phyloP scores from a whole-genome alignment of 148 eudicot genomes.

The Chenopodium formosanum region DNA sequence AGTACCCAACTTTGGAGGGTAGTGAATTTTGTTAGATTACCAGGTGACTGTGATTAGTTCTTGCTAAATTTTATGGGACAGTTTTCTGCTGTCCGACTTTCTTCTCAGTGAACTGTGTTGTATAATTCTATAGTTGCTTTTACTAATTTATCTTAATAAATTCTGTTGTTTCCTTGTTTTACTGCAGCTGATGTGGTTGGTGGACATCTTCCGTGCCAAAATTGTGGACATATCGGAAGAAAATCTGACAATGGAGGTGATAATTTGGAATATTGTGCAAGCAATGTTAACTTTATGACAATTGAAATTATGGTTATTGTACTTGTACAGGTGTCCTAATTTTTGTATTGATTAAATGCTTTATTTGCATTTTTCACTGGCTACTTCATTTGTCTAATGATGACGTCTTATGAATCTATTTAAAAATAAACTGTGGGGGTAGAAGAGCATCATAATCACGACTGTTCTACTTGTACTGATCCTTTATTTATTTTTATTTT shows the following conservation, averaged over 20 bases:
- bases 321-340: neutral
- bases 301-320: neutral
- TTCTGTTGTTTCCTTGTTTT: neutral
- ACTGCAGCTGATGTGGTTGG: slow-evolving; percentile 65
- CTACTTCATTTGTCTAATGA: neutral
- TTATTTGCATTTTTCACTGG: neutral
- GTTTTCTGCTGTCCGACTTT: neutral
- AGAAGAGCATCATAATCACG: neutral
- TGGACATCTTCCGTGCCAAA: slow-evolving; percentile 65
- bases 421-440: neutral
- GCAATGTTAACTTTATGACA: neutral
- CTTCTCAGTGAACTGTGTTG: neutral
- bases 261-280: neutral
- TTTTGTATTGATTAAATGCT: neutral
- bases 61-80: neutral
- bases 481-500: too few species aligned
- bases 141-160: neutral
- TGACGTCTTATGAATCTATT: neutral
- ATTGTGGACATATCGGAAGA: slow-evolving; percentile 63
- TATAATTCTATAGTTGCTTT: neutral
- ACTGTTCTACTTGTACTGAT: neutral
- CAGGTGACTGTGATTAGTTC: neutral
- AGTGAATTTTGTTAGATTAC: neutral
- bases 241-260: slow-evolving; percentile 63
- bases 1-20: neutral